phyloP scores from a whole-genome alignment of 768 basidiomycete genomes.

The Mrakia blollopis region DNA sequence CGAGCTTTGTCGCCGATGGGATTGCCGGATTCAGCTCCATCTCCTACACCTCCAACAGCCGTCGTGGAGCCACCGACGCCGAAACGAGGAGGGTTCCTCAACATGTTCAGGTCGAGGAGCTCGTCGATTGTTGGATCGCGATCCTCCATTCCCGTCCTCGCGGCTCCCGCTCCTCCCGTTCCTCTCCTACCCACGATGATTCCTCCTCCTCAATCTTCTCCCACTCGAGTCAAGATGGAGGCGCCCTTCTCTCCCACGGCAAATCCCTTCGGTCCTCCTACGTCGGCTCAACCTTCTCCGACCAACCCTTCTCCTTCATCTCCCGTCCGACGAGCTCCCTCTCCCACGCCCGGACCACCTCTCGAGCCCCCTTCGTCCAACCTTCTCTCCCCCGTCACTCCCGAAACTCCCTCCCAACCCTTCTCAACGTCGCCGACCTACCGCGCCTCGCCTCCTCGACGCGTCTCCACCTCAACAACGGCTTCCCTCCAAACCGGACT shows the following conservation, averaged over 20 bases:
- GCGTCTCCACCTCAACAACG: background rate
- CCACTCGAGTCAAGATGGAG: background rate
- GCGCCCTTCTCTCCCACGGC: background rate
- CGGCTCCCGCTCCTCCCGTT: background rate
- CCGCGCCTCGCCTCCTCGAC: background rate
- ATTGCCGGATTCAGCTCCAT: background rate
- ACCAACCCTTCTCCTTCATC: background rate
- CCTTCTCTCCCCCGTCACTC: background rate
- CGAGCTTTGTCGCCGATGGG: background rate
- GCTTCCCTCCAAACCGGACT: conserved; percentile 2
- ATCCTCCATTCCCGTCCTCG: background rate
- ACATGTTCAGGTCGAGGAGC: conserved; percentile 4
- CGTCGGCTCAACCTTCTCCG: background rate
- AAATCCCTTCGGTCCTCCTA: background rate
- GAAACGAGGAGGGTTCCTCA: conserved; percentile 8
- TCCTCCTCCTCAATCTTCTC: background rate
- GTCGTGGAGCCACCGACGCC: conserved; percentile 15
- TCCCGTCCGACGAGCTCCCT: background rate
- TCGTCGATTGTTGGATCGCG: background rate
- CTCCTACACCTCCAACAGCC: background rate
- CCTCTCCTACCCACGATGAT: background rate
- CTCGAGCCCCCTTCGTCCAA: background rate
- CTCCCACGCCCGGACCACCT: background rate
- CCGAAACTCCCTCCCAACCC: background rate
- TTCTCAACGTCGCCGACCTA: background rate